These are phyloP conservation scores for Neurospora crassa DNA, from an alignment of 2,329 filamentous ascomycete genomes.

Conservation along the genomic window DNA sequence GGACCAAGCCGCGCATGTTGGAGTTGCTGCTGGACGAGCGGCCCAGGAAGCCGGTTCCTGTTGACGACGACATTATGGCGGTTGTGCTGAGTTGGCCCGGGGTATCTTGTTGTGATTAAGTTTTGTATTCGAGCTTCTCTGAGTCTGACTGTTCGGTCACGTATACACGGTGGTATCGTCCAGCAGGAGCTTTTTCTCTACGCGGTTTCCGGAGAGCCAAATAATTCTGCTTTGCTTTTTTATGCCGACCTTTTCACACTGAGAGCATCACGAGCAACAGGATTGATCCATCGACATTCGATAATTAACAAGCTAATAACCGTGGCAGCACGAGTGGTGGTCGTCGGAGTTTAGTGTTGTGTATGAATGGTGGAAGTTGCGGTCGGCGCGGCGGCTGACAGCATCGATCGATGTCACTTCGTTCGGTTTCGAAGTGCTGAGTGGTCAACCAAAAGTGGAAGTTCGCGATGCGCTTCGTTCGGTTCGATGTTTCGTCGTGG, in stretches of 20 bases:
- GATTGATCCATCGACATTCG: not conserved
- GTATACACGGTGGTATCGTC: not conserved
- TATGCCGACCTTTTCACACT: not conserved
- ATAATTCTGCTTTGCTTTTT: not conserved
- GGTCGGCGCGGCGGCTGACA: not conserved
- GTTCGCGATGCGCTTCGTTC: not conserved
- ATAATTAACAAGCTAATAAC: not conserved
- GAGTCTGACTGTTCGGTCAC: not conserved
- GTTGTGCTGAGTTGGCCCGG: not conserved
- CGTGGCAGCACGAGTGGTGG: not conserved
- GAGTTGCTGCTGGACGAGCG: slow-evolving; percentile 55
- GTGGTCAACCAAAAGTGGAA: not conserved
- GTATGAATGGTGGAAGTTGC: not conserved
- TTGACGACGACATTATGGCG: slow-evolving; percentile 43
- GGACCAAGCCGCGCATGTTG: slow-evolving; percentile 77
- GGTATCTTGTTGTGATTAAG: not conserved
- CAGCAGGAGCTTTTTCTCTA: not conserved
- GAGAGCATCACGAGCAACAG: slow-evolving; percentile 1
- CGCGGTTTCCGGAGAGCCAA: not conserved
- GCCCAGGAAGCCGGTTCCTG: slow-evolving; percentile 50
- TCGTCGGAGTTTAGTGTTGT: not conserved
- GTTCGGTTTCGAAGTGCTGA: not conserved
- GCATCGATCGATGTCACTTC: not conserved
- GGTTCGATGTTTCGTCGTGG: not conserved
- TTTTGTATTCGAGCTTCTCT: not conserved